Percentiles rank a stretch among this genome's conserved stretches.
phyloP scores from a whole-genome alignment of 768 basidiomycete genomes.

The Mycena maculata region DNA sequence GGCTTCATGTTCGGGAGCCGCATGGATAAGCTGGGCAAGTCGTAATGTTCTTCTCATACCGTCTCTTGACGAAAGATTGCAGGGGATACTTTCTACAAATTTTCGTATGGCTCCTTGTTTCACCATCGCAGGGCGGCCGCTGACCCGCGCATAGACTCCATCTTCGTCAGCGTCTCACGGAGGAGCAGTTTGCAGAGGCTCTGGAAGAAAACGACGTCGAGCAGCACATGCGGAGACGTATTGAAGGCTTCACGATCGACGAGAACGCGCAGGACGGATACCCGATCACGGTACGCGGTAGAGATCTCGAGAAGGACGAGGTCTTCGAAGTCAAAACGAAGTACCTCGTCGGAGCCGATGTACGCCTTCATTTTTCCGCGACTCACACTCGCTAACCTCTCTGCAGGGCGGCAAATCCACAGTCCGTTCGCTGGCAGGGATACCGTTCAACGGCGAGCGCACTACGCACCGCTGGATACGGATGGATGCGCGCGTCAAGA shows the following conservation, averaged over 20 bases:
- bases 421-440: conserved; percentile 29
- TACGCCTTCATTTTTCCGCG: not conserved
- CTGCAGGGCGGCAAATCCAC: conserved; percentile 35
- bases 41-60: not conserved
- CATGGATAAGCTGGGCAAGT: conserved; percentile 36
- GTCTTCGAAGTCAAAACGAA: conserved; percentile 34
- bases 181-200: conserved; percentile 31
- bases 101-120: conserved; percentile 25
- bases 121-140: no score
- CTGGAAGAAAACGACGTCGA: conserved; percentile 24
- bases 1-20: conserved; percentile 37
- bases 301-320: conserved; percentile 33
- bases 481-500: conserved; percentile 37
- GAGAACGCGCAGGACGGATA: conserved; percentile 27
- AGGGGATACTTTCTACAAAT: conserved; percentile 38
- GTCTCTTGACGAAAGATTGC: not conserved
- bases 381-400: not conserved
- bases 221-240: conserved; percentile 26
- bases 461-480: conserved; percentile 37
- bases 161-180: conserved; percentile 35
- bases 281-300: conserved; percentile 33
- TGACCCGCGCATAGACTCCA: conserved; percentile 27
- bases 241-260: conserved; percentile 31
- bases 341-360: conserved; percentile 36
- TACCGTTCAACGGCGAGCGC: conserved; percentile 31